Evolutionary conservation across 352 stramenopile species (phyloP), one percentile per base, ranked within the genome.

Genomic region (Thalassiosira mediterranea): DNA sequence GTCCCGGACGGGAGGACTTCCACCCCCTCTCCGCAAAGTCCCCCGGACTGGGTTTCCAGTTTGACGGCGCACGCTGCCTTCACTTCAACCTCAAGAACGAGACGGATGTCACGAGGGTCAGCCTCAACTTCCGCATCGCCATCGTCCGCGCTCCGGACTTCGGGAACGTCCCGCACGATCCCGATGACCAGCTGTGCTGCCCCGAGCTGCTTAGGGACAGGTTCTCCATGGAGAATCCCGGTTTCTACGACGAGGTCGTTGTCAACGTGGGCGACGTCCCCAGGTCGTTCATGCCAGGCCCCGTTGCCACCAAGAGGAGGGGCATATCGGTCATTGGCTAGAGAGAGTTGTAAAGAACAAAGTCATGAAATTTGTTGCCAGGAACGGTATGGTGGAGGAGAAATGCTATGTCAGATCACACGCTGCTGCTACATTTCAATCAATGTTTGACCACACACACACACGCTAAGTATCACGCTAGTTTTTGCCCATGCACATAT

Each of bases 221-320:
- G 13, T 89, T 76, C 58, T 85, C 76, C 2, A 42, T 13, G 2
- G 66, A 65, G 4, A 75, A 70, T 42, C 67, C 62, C 44, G 79
- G 73, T 23, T 91, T 83, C 57, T 91, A 89, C 66, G 81, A 91
- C 40, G 81, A 91, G 66, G 75, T 86, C n/a, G 53, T 77, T n/a
- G 84, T 91, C 26, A 79, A 78, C 63, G 44, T 89, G 26, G 66
- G 76, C 21, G 42, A 69, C 48, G 54, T 59, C 17, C 46, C 47
- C 19, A 69, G 54, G 28, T 74, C 65, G 11, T 76, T 75, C 34
- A 49, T 74, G 25, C 60, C 66, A 31, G 76, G 68, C 31, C 65
- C 76, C 21, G 63, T 87, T 7, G 69, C 62, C 29, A 71, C 65
- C 11, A 85, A 82, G 68, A 68, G 67, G 32, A 67, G 51, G 42